A percentile compares a stretch with the other conserved stretches of the same genome.
These are phyloP conservation scores for Aspergillus niger DNA, from an alignment of 2,329 filamentous ascomycete genomes.

Conservation along the genomic window DNA sequence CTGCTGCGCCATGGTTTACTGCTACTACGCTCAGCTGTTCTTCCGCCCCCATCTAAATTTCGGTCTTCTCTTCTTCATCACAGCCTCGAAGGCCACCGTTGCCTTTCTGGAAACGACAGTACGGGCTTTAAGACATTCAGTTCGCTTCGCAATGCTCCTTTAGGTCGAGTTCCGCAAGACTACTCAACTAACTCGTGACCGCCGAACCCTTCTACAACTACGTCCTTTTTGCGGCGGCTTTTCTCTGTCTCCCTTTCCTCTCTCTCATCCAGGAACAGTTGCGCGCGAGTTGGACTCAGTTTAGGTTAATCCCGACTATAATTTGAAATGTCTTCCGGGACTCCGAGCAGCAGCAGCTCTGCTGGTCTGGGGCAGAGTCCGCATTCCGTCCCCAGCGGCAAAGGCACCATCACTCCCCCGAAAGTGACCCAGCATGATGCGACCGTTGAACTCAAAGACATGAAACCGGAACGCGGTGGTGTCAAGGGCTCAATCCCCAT, in stretches of 20 bases:
- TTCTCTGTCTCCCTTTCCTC: background rate
- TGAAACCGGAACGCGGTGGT: constrained; percentile 32
- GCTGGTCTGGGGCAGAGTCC: constrained; percentile 27
- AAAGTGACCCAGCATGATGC: constrained; percentile 34
- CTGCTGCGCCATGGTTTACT: background rate
- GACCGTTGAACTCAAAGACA: constrained; percentile 43
- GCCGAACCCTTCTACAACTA: background rate
- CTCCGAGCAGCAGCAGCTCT: constrained; percentile 28
- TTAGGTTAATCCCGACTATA: background rate
- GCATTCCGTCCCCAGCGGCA: constrained; percentile 31
- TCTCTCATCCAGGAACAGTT: background rate
- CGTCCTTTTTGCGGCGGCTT: background rate
- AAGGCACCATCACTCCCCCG: constrained; percentile 35
- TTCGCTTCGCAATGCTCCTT: constrained; percentile 20
- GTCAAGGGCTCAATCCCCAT: constrained; percentile 41
- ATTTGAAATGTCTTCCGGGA: constrained; percentile 29
- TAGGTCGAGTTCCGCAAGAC: constrained; percentile 5
- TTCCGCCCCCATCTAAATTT: background rate
- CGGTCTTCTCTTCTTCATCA: background rate
- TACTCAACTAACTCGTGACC: constrained; percentile 1
- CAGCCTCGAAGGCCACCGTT: background rate
- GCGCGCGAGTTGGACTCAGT: background rate
- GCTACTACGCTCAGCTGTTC: background rate
- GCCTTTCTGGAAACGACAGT: background rate
- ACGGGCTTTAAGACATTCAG: background rate